Conservation (phyloP, 179 eudicot genomes). For the Camellia oleifera region DNA sequence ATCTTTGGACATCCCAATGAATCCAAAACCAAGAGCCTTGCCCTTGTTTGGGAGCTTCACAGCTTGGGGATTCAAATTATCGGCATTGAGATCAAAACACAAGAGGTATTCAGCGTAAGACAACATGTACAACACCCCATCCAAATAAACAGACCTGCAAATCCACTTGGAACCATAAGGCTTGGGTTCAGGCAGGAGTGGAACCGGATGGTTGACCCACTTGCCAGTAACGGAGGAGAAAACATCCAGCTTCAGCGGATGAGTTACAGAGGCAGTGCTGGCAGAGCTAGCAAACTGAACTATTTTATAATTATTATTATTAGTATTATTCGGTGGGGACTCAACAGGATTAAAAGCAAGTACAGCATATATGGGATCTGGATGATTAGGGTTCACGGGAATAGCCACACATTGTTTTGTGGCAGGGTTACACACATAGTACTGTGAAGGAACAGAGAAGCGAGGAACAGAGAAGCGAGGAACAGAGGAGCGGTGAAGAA, state of each 20-base stretch:
- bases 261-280: neutral
- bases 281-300: neutral
- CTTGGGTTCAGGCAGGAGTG: neutral
- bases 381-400: neutral
- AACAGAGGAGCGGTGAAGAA: neutral
- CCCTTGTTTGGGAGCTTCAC: neutral
- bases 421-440: slow-evolving; percentile 5
- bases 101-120: neutral
- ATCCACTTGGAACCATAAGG: neutral
- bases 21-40: neutral
- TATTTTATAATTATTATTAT: neutral
- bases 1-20: neutral
- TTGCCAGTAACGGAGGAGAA: slow-evolving; percentile 11
- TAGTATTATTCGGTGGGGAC: neutral
- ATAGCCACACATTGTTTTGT: slow-evolving; percentile 8
- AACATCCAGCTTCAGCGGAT: slow-evolving; percentile 2
- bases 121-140: slow-evolving; percentile 1
- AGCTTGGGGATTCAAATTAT: neutral
- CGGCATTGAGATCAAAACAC: slow-evolving; percentile 3
- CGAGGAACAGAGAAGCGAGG: neutral
- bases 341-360: slow-evolving; percentile 3
- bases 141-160: neutral
- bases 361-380: neutral
- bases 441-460: neutral
- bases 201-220: slow-evolving; percentile 12